Evolutionary conservation across 1,284 basidiomycete species (phyloP).

Genomic region (Pseudozyma pruni): DNA sequence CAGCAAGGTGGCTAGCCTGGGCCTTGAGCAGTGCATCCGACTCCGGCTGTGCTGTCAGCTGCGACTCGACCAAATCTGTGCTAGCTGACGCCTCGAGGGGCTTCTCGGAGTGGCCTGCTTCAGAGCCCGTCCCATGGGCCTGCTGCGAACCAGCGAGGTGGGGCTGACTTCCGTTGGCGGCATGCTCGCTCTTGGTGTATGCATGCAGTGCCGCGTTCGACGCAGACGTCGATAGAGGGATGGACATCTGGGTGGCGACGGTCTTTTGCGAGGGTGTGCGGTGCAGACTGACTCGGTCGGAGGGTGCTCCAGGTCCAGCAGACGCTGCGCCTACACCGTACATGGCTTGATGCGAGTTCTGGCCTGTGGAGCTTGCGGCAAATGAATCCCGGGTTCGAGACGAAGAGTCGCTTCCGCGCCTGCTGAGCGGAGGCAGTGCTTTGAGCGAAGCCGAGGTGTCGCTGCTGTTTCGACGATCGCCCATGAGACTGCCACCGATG

Average conservation of each 20-base stretch:
- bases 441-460: conserved; percentile 62
- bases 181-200: conserved; percentile 28
- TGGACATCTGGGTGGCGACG: conserved; percentile 58
- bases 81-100: conserved; percentile 2
- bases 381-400: conserved; percentile 51
- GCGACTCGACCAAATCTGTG: conserved; percentile 9
- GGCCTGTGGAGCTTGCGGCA: conserved; percentile 53
- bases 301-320: conserved; percentile 30
- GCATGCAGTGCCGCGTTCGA: conserved; percentile 37
- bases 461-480: conserved; percentile 55
- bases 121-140: not conserved
- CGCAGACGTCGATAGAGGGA: conserved; percentile 52
- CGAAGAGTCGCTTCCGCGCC: conserved; percentile 60
- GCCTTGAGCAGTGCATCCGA: conserved; percentile 24
- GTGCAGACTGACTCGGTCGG: conserved; percentile 49
- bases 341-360: conserved; percentile 57
- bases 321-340: conserved; percentile 7
- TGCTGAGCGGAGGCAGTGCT: conserved; percentile 61
- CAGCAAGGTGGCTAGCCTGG: conserved; percentile 27
- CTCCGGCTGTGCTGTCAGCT: conserved; percentile 6
- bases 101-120: conserved; percentile 7
- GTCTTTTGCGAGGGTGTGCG: conserved; percentile 60
- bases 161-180: conserved; percentile 30
- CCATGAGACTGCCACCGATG: conserved; percentile 59
- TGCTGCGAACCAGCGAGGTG: conserved; percentile 14